Evolutionary conservation across 768 basidiomycete genomes (phyloP).

Genomic region (Gloeostereum incarnatum): DNA sequence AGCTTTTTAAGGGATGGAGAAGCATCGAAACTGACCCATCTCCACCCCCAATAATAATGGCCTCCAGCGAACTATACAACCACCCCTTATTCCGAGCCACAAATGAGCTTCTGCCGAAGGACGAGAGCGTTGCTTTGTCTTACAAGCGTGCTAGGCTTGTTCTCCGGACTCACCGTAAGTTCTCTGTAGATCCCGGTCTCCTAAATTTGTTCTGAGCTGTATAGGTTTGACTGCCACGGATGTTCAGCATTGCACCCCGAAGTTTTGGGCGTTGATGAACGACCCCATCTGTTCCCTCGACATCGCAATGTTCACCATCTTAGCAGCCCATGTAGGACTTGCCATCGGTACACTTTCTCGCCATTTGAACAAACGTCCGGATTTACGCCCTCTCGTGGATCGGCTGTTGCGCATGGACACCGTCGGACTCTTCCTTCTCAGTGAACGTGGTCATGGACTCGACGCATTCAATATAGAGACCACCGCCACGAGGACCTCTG

Average conservation of each 20-base stretch:
- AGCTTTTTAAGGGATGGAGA: not conserved
- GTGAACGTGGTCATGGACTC: conserved; percentile 51
- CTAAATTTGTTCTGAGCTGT: conserved; percentile 4
- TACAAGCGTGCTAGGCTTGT: conserved; percentile 42
- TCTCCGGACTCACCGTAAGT: conserved; percentile 38
- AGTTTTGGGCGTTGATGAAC: conserved; percentile 44
- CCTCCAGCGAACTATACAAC: conserved; percentile 22
- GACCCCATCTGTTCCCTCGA: conserved; percentile 44
- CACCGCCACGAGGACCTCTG: conserved; percentile 38
- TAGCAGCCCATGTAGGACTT: conserved; percentile 42
- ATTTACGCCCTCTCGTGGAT: conserved; percentile 38
- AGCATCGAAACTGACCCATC: not conserved
- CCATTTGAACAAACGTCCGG: conserved; percentile 37
- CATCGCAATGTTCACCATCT: conserved; percentile 42
- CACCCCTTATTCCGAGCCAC: conserved; percentile 38
- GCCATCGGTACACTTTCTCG: conserved; percentile 45
- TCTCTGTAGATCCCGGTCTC: not conserved
- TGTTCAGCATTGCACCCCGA: conserved; percentile 36
- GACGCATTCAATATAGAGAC: conserved; percentile 56
- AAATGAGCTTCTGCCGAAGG: conserved; percentile 31
- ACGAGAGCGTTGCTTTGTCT: conserved; percentile 38
- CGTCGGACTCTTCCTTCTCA: conserved; percentile 42
- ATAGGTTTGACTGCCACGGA: conserved; percentile 36
- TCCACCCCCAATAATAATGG: conserved; percentile 16
- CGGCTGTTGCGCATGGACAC: conserved; percentile 43